Evolutionary conservation across 352 stramenopile genomes (phyloP).

Genomic region (Pilasporangium apinafurcum): DNA sequence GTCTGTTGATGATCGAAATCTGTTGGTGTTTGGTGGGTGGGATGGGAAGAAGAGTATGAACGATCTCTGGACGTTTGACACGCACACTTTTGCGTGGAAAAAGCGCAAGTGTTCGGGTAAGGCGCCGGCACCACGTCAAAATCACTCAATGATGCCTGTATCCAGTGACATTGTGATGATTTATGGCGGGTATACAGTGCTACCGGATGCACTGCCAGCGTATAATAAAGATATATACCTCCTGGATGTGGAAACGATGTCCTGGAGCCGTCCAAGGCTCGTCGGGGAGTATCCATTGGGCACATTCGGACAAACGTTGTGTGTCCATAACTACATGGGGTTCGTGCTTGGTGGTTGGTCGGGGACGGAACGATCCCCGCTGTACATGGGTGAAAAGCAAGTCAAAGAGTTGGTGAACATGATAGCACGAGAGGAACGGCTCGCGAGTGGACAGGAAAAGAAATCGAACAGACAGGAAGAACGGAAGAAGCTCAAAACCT

Average conservation of each 20-base stretch:
- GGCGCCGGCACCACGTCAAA: conserved; percentile 60
- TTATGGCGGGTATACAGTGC: conserved; percentile 74
- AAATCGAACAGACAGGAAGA: conserved; percentile 23
- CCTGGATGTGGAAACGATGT: conserved; percentile 40
- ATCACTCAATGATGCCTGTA: conserved; percentile 56
- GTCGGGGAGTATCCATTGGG: conserved; percentile 60
- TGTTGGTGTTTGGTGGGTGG: conserved; percentile 88
- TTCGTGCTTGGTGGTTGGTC: conserved; percentile 72
- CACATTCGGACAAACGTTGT: conserved; percentile 58
- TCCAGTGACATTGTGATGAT: conserved; percentile 46
- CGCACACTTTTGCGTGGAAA: conserved; percentile 62
- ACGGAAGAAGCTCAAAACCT: conserved; percentile 23
- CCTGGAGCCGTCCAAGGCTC: conserved; percentile 62
- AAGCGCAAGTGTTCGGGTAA: conserved; percentile 60
- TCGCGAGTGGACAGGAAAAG: conserved; percentile 32
- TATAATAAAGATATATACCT: conserved; percentile 79
- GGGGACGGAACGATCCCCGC: conserved; percentile 60
- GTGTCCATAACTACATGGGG: conserved; percentile 36
- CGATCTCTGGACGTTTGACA: conserved; percentile 73
- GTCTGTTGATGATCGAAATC: conserved; percentile 60
- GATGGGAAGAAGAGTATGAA: conserved; percentile 70
- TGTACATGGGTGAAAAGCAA: conserved; percentile 75
- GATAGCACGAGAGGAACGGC: conserved; percentile 46
- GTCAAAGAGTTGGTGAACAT: conserved; percentile 49
- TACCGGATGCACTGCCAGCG: conserved; percentile 34